A percentile compares a stretch with the other conserved stretches of the same genome.
Evolutionary conservation across 2,329 filamentous ascomycete genomes (phyloP).

Genomic region (Phialophora chinensis): DNA sequence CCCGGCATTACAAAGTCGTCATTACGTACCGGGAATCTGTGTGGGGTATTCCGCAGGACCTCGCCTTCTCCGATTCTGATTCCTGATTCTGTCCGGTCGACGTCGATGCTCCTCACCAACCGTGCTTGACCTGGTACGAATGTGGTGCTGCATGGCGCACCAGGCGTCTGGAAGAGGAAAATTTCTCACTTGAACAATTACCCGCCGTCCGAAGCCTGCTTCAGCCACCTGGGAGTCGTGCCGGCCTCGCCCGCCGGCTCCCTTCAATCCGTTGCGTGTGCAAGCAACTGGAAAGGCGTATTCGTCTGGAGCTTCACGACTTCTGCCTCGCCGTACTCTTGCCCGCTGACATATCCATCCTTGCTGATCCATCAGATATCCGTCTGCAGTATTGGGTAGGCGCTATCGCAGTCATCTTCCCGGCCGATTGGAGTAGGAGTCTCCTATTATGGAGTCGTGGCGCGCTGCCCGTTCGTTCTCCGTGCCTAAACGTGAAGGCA

Average conservation of each 20-base stretch:
- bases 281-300: not conserved
- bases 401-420: not conserved
- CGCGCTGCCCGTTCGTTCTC: slow-evolving; percentile 5
- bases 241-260: too few species aligned
- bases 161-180: not conserved
- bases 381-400: not conserved
- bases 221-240: not conserved
- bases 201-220: too few species aligned
- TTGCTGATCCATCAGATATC: not conserved
- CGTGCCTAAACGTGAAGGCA: not conserved
- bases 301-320: not conserved
- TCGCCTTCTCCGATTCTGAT: not conserved
- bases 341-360: not conserved
- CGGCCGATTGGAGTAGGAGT: slow-evolving; percentile 7
- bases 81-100: too few species aligned
- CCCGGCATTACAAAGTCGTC: not conserved
- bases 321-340: not conserved
- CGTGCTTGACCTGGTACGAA: too few species aligned
- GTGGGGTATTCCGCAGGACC: not conserved
- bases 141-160: not conserved
- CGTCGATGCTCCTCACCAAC: too few species aligned
- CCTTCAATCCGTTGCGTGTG: not conserved
- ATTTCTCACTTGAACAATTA: not conserved
- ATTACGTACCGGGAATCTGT: not conserved
- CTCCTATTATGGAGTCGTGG: not conserved